A percentile compares a stretch with the other conserved stretches of the same genome.
phyloP scores from a whole-genome alignment of 805 yeast genomes.

The Phaffomyces opuntiae region DNA sequence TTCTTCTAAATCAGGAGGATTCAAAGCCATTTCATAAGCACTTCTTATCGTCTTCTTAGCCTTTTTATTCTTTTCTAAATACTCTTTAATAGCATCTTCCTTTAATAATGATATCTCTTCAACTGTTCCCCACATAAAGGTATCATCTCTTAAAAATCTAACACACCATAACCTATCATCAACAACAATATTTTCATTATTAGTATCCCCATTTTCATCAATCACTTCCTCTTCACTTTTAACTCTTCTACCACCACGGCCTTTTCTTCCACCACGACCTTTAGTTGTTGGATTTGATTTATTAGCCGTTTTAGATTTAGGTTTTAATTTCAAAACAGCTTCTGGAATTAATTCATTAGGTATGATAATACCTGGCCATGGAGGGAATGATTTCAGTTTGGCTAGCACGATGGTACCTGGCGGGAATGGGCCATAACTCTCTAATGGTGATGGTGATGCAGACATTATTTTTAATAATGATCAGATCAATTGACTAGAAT shows the following conservation, averaged over 20 bases:
- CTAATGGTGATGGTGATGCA: neutral
- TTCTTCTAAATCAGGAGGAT: conserved; percentile 42
- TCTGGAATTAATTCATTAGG: conserved; percentile 55
- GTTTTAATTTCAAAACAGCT: conserved; percentile 41
- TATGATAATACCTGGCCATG: conserved; percentile 86
- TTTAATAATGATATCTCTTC: conserved; percentile 44
- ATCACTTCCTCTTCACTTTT: neutral
- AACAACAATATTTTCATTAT: neutral
- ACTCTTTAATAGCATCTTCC: conserved; percentile 34
- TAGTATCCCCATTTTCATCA: neutral
- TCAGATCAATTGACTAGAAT: no score
- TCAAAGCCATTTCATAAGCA: conserved; percentile 50
- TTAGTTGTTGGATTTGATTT: neutral
- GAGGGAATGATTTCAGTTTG: conserved; percentile 79
- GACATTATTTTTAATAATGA: neutral
- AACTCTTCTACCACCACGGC: neutral
- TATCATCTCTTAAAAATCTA: conserved; percentile 65
- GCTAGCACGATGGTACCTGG: conserved; percentile 62
- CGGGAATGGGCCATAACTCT: conserved; percentile 24
- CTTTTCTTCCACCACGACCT: conserved; percentile 7
- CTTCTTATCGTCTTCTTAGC: conserved; percentile 37
- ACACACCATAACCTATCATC: conserved; percentile 38
- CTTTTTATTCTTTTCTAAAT: conserved; percentile 28
- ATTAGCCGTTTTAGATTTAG: conserved; percentile 29
- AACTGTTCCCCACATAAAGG: conserved; percentile 58